These are phyloP conservation scores for Ceratobasidium sp. DNA, from an alignment of 1,284 basidiomycete species.

Conservation along the genomic window DNA sequence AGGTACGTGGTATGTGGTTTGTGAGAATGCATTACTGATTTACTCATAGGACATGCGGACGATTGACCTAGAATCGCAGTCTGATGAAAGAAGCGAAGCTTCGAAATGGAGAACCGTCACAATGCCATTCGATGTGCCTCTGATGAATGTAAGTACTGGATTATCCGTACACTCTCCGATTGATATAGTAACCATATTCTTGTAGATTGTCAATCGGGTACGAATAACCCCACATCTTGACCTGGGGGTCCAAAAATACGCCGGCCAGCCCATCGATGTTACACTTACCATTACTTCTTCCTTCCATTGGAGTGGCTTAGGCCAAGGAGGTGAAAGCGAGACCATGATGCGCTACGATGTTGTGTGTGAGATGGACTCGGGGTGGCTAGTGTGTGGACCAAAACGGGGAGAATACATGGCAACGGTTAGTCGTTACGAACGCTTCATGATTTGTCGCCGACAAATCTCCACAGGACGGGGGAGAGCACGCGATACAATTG, in stretches of 20 bases:
- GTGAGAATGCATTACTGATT: neutral
- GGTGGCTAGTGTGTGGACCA: constrained; percentile 85
- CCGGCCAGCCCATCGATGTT: constrained; percentile 81
- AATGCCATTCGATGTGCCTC: constrained; percentile 86
- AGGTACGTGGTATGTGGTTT: constrained; percentile 3
- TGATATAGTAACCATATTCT: neutral
- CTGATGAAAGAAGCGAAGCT: constrained; percentile 57
- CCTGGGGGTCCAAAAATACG: constrained; percentile 67
- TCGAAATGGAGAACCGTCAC: constrained; percentile 74
- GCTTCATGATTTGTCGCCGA: constrained; percentile 36
- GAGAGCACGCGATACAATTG: constrained; percentile 68
- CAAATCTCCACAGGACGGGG: constrained; percentile 65
- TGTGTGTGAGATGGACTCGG: constrained; percentile 73
- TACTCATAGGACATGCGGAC: constrained; percentile 7
- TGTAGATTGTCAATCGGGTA: constrained; percentile 79
- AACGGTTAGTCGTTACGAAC: constrained; percentile 61
- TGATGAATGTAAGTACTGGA: constrained; percentile 73
- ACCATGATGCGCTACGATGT: constrained; percentile 76
- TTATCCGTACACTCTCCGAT: neutral
- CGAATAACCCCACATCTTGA: constrained; percentile 64
- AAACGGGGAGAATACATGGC: constrained; percentile 83
- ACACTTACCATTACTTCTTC: constrained; percentile 74
- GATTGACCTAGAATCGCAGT: constrained; percentile 51
- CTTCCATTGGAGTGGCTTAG: constrained; percentile 75
- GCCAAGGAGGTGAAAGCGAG: constrained; percentile 63